Evolutionary conservation across 768 basidiomycete species (phyloP).

Genomic region (Amanita exitialis): DNA sequence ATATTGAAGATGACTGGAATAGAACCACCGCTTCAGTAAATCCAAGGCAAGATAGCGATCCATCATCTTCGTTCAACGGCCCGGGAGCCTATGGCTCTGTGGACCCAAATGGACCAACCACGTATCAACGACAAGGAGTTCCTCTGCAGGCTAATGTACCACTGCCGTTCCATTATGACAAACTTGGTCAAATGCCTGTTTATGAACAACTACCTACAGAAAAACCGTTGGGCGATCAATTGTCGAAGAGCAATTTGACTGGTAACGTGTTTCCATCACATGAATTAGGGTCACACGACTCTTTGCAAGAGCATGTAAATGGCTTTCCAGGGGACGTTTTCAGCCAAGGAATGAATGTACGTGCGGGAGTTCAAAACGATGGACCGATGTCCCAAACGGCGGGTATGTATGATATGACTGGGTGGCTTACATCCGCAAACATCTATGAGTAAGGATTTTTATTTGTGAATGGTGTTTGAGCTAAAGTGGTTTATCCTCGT

Average conservation of each 20-base stretch:
- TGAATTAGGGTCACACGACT: no score
- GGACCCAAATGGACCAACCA: background rate
- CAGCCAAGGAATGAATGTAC: no score
- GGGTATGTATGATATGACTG: constrained; percentile 41
- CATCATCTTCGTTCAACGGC: background rate
- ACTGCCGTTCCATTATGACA: constrained; percentile 47
- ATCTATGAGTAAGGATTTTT: constrained; percentile 4
- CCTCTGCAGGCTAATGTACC: constrained; percentile 16
- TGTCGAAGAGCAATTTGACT: background rate
- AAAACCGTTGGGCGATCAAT: constrained; percentile 4
- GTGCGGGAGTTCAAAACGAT: constrained; percentile 5
- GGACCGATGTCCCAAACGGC: constrained; percentile 18
- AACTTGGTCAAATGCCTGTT: constrained; percentile 45
- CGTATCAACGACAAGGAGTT: background rate
- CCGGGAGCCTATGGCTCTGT: background rate
- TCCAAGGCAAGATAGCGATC: background rate
- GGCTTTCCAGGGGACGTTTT: no score
- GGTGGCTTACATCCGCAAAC: constrained; percentile 57
- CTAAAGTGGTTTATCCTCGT: constrained; percentile 14
- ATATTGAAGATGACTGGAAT: constrained; percentile 9
- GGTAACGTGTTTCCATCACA: no score
- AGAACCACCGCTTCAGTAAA: background rate
- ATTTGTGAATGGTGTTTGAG: constrained; percentile 9
- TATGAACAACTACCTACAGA: constrained; percentile 30
- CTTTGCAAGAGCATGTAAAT: no score